phyloP scores from a whole-genome alignment of 2,329 filamentous ascomycete species.

The Metarhizium anisopliae region DNA sequence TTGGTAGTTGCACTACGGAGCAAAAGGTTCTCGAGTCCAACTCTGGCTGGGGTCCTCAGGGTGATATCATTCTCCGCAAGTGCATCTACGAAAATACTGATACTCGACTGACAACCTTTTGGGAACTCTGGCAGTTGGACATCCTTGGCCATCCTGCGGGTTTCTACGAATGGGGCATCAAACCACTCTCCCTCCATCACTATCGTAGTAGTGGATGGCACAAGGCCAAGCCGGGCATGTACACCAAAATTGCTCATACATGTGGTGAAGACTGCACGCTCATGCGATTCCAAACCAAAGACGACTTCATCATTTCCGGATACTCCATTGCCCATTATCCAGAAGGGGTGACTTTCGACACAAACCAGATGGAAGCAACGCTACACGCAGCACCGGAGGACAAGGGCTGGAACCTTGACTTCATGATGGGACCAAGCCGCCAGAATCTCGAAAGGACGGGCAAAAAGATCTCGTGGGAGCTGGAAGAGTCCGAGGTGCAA shows the following conservation, averaged over 20 bases:
- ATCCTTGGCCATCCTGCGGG: constrained; percentile 51
- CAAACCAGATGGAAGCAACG: constrained; percentile 42
- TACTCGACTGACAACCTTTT: constrained; percentile 46
- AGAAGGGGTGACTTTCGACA: constrained; percentile 38
- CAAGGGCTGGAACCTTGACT: constrained; percentile 42
- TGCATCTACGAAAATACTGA: constrained; percentile 56
- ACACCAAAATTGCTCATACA: constrained; percentile 47
- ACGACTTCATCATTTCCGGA: constrained; percentile 47
- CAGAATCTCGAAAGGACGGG: constrained; percentile 38
- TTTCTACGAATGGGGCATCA: constrained; percentile 54
- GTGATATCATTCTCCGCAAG: constrained; percentile 52
- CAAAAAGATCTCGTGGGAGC: constrained; percentile 44
- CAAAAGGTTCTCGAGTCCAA: constrained; percentile 46
- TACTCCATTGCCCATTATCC: constrained; percentile 52
- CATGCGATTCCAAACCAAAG: constrained; percentile 45
- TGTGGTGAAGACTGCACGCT: constrained; percentile 54
- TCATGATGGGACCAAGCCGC: constrained; percentile 40
- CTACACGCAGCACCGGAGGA: constrained; percentile 39
- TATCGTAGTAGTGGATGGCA: constrained; percentile 55
- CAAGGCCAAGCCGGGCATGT: constrained; percentile 42
- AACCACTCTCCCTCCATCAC: constrained; percentile 54
- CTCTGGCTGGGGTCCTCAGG: constrained; percentile 50
- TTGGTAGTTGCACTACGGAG: constrained; percentile 35
- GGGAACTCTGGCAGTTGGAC: constrained; percentile 53
- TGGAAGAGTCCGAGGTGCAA: constrained; percentile 38